Evolutionary conservation across 352 stramenopile species (phyloP), one percentile per base, ranked within the genome.

Genomic region (Globisporangium nagaii): DNA sequence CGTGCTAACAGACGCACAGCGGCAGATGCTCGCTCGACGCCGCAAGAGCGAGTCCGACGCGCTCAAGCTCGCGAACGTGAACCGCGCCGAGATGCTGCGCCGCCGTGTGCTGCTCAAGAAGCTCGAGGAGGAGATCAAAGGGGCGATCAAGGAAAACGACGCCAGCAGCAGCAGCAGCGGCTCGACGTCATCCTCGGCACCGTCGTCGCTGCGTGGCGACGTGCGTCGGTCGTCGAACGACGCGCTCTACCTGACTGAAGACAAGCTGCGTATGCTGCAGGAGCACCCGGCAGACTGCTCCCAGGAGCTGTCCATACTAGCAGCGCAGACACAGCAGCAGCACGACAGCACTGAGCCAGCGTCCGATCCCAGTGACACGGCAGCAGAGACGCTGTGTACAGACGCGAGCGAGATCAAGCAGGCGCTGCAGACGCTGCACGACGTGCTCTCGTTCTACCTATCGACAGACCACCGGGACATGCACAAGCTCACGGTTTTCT

Each of bases 401-500:
- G 36, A 42, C 9, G 13, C 19, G 3, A 44, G 58, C 35, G 69
- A 80, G 62, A 53, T 86, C 17, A 83, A 80, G 52, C 52, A 55
- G n/a, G 76, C 73, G 9, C 62, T 91, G 24, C 73, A 68, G n/a
- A 79, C 68, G 0, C 47, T 91, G 32, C 76, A 88, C 61, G 78
- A 89, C 46, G 78, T 89, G 45, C 57, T 91, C 22, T 74, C 70
- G 54, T 80, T 84, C 35, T 85, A 88, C 40, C 50, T 88, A 62
- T 88, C 80, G 19, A 65, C 72, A 28, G 74, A 86, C 36, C 74
- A 84, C 42, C 80, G 80, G 24, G 78, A 91, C 58, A 72, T 91
- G 66, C 86, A 79, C 66, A 89, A 89, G 36, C 75, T 91, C 50
- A 88, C 75, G 22, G 77, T 91, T 15, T 88, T 91, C 51, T 91